Conservation (phyloP, 495 filamentous ascomycete genomes). For the Penicillium alfredii region DNA sequence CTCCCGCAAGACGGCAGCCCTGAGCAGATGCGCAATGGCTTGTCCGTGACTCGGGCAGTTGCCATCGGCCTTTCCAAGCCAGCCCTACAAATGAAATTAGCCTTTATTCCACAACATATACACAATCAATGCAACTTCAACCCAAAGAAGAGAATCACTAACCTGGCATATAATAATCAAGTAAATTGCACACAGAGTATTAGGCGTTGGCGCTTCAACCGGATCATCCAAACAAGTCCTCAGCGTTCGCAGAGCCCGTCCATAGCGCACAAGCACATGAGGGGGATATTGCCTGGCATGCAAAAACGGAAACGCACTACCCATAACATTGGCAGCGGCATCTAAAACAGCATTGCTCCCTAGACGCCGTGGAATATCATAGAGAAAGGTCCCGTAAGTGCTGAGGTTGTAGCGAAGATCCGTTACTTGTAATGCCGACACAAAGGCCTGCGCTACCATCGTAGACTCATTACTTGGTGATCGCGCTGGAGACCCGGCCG, state of each 20-base stretch:
- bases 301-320: slow-evolving; percentile 21
- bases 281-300: slow-evolving; percentile 11
- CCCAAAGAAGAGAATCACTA: background rate
- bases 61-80: slow-evolving; percentile 19
- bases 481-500: background rate
- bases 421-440: slow-evolving; percentile 18
- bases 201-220: slow-evolving; percentile 19
- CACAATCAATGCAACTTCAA: too few species aligned
- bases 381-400: slow-evolving; percentile 31
- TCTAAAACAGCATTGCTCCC: slow-evolving; percentile 33
- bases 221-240: slow-evolving; percentile 29
- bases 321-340: slow-evolving; percentile 26
- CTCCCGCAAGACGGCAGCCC: slow-evolving; percentile 15
- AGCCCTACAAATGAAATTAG: slow-evolving; percentile 13
- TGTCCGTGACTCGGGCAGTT: slow-evolving; percentile 23
- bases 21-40: slow-evolving; percentile 29
- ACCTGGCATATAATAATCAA: slow-evolving; percentile 40
- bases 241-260: slow-evolving; percentile 25
- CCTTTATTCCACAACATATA: background rate
- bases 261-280: slow-evolving; percentile 20
- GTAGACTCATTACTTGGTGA: slow-evolving; percentile 9
- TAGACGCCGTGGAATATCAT: slow-evolving; percentile 28
- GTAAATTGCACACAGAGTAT: slow-evolving; percentile 39
- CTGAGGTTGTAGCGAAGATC: slow-evolving; percentile 32
- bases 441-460: slow-evolving; percentile 15